Evolutionary conservation across 1,284 basidiomycete species (phyloP), one percentile per base, ranked within the genome.

Genomic region (Apiotrichum montevideense): DNA sequence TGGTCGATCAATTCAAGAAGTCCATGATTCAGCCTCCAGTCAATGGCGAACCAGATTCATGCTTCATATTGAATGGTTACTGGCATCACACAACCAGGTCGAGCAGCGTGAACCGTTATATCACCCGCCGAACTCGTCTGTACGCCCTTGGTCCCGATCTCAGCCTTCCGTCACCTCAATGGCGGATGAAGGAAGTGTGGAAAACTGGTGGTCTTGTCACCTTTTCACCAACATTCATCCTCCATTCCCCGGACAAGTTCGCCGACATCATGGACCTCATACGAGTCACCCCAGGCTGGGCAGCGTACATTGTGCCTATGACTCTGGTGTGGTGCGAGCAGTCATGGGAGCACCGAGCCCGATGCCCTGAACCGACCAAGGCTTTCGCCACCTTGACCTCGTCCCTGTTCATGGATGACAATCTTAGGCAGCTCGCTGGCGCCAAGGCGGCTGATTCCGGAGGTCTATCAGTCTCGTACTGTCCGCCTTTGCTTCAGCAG

Each of bases 151-250:
- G 69, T 13, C 62, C 64, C 2, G 53, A 61, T 13, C 47, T 70
- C 2, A n/a, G 48, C 1, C 52, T 65, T 4, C 55, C 58, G 1
- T 56, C 63, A 1, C 32, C 53, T 0, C 53, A 60, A 10, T 70
- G 66, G 65, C 15, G 43, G 1, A 14, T 61, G 21, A 49, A 49
- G 15, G 47, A 52, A 1, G 54, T 70, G 5, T 70, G 69, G 69
- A 52, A 55, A 9, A 55, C 43, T 3, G 70, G 70, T 10, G 69
- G 65, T 7, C 54, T 73, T 4, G 67, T 72, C 7, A 69, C 68
- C 0, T 70, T 73, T 52, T 69, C 69, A 1, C 70, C 70, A 3
- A 64, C 62, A 0, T 62, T 71, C 33, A 62, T 73, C 10, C 56
- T 74, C 1, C 47, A 54, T 5, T 45, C 57, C 0, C 70, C 68